These are phyloP conservation scores for Zarea fungicola DNA, from an alignment of 2,329 filamentous ascomycete species.

Conservation along the genomic window DNA sequence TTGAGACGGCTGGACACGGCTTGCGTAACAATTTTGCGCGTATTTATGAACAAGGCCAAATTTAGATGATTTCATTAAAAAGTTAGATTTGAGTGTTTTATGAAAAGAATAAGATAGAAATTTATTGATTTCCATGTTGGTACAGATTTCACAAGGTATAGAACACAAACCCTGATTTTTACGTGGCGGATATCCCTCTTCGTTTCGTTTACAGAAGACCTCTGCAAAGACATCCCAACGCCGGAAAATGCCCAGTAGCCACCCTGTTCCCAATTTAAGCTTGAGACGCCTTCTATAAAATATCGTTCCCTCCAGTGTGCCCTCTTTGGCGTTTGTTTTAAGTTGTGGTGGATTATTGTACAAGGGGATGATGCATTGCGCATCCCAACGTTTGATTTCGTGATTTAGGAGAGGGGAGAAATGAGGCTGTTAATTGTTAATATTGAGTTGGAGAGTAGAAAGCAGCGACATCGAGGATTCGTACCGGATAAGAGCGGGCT, in stretches of 20 bases:
- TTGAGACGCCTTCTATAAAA: not conserved
- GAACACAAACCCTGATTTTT: not conserved
- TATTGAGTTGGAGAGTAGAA: not conserved
- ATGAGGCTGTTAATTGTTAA: constrained; percentile 42
- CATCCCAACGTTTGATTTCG: not conserved
- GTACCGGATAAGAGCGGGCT: constrained; percentile 64
- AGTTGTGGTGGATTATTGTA: constrained; percentile 2
- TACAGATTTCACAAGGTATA: constrained; percentile 2
- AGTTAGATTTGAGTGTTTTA: not conserved
- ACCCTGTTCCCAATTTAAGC: not conserved
- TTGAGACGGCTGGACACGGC: constrained; percentile 7
- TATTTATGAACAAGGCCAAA: not conserved
- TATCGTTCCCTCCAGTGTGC: not conserved
- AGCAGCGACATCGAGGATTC: constrained; percentile 18
- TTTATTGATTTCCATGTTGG: constrained; percentile 11
- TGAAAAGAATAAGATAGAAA: no score
- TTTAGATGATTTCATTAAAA: not conserved
- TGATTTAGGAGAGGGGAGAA: constrained; percentile 56
- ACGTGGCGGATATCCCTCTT: constrained; percentile 3
- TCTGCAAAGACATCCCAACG: constrained; percentile 2
- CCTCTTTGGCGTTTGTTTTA: not conserved
- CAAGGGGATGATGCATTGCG: not conserved
- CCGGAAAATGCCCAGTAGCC: constrained; percentile 1
- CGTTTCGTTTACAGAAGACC: not conserved
- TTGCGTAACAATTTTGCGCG: not conserved